These are phyloP conservation scores for Candida stauntonica DNA, from an alignment of 805 yeast species.

Conservation along the genomic window DNA sequence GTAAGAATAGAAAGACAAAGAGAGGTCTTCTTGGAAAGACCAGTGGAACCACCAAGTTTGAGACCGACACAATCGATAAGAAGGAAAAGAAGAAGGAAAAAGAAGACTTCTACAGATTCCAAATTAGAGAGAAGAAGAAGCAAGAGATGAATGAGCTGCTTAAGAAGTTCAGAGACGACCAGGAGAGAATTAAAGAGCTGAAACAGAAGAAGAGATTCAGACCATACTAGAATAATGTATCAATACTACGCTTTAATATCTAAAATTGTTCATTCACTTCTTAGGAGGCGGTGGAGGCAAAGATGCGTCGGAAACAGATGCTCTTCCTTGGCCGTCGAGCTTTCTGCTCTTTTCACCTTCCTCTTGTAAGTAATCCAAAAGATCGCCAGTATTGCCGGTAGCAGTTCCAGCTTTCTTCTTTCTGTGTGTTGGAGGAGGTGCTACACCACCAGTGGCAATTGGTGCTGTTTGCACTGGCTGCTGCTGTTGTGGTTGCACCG, in stretches of 20 bases:
- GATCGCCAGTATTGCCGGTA: slow-evolving; percentile 25
- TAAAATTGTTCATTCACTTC: slow-evolving; percentile 5
- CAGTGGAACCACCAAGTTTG: slow-evolving; percentile 35
- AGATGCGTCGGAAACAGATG: slow-evolving; percentile 13
- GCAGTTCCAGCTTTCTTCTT: slow-evolving; percentile 24
- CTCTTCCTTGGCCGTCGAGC: slow-evolving; percentile 32
- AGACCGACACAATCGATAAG: slow-evolving; percentile 28
- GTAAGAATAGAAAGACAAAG: slow-evolving; percentile 77
- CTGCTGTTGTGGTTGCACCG: not conserved
- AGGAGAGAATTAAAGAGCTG: slow-evolving; percentile 74
- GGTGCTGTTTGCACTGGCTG: slow-evolving; percentile 1
- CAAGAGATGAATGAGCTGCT: slow-evolving; percentile 85
- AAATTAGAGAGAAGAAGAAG: slow-evolving; percentile 89
- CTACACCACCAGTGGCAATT: not conserved
- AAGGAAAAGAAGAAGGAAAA: slow-evolving; percentile 72
- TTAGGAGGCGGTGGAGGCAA: slow-evolving; percentile 37
- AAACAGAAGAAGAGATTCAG: slow-evolving; percentile 77
- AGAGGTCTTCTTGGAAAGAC: slow-evolving; percentile 62
- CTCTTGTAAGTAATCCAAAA: slow-evolving; percentile 37
- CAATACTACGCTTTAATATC: not conserved
- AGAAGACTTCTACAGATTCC: slow-evolving; percentile 92
- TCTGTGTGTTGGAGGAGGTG: slow-evolving; percentile 25
- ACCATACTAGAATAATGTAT: slow-evolving; percentile 83
- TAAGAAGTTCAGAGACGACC: slow-evolving; percentile 83
- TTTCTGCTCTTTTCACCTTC: slow-evolving; percentile 38